A percentile compares a stretch with the other conserved stretches of the same genome.
phyloP scores from a whole-genome alignment of 176 grass and related monocot genomes.

The Triticum dicoccoides region DNA sequence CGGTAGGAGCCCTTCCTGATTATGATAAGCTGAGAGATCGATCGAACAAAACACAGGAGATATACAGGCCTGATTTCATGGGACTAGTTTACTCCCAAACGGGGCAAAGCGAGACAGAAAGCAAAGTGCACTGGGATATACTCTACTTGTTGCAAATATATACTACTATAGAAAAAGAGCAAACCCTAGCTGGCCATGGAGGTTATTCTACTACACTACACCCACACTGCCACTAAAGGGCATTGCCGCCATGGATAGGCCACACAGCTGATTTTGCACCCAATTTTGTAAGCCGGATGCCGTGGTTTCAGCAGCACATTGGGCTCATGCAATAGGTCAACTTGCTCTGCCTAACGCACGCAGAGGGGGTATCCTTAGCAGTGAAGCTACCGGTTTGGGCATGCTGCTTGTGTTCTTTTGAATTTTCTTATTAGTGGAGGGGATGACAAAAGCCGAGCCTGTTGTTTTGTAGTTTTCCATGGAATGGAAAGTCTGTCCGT shows the following conservation, averaged over 20 bases:
- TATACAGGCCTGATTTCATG: constrained; percentile 9
- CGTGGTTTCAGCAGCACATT: constrained; percentile 3
- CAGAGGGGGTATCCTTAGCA: constrained; percentile 33
- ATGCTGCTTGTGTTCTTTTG: not conserved
- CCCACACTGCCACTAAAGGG: not conserved
- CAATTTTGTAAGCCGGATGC: not conserved
- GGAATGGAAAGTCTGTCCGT: constrained; percentile 23
- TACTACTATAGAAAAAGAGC: not conserved
- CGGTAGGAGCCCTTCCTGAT: not conserved
- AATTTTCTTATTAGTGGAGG: not conserved
- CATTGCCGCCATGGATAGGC: not conserved
- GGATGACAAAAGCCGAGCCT: not conserved
- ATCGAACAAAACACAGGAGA: not conserved
- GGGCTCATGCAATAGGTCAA: not conserved
- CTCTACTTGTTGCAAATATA: constrained; percentile 2
- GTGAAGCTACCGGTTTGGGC: constrained; percentile 41
- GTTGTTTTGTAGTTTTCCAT: constrained; percentile 35
- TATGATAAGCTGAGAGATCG: not conserved
- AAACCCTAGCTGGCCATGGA: constrained; percentile 10
- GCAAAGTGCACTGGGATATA: constrained; percentile 7
- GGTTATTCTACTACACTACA: not conserved
- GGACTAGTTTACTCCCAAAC: constrained; percentile 1
- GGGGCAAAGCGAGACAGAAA: constrained; percentile 25
- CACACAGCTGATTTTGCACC: not conserved
- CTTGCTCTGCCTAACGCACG: not conserved